Evolutionary conservation across 2,329 filamentous ascomycete genomes (phyloP).

Genomic region (Aspergillus tamarii): DNA sequence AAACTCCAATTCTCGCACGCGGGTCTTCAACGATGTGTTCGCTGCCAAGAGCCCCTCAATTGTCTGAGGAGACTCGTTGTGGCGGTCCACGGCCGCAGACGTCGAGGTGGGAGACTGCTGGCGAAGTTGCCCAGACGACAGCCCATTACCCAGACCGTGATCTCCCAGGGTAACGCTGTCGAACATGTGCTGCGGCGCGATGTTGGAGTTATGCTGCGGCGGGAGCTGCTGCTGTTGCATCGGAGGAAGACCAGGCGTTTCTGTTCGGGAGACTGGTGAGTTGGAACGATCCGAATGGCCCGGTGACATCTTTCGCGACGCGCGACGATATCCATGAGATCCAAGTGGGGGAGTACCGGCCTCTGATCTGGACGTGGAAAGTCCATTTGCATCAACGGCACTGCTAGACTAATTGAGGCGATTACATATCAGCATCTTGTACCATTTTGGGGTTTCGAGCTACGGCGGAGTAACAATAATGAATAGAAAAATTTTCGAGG

Average conservation of each 20-base stretch:
- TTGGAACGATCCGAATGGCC: slow-evolving; percentile 74
- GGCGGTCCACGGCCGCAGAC: slow-evolving; percentile 62
- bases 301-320: slow-evolving; percentile 72
- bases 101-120: slow-evolving; percentile 63
- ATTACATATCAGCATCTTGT: slow-evolving; percentile 29
- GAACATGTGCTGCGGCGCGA: slow-evolving; percentile 77
- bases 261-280: slow-evolving; percentile 77
- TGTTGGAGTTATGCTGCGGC: slow-evolving; percentile 66
- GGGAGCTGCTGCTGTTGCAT: slow-evolving; percentile 54
- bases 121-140: slow-evolving; percentile 55
- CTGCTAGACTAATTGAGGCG: slow-evolving; percentile 43
- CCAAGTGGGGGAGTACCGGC: slow-evolving; percentile 60
- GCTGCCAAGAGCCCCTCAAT: slow-evolving; percentile 79
- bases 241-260: slow-evolving; percentile 68
- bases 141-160: slow-evolving; percentile 64
- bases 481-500: slow-evolving; percentile 28
- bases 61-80: slow-evolving; percentile 71
- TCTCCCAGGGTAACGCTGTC: slow-evolving; percentile 70
- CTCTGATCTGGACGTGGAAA: slow-evolving; percentile 60
- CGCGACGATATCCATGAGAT: slow-evolving; percentile 62
- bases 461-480: slow-evolving; percentile 14
- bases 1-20: slow-evolving; percentile 91
- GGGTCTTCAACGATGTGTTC: slow-evolving; percentile 88
- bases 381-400: slow-evolving; percentile 58
- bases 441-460: slow-evolving; percentile 10